Base-by-base conservation (phyloP, 805 yeast species). In the Ogataea degrootiae region DNA sequence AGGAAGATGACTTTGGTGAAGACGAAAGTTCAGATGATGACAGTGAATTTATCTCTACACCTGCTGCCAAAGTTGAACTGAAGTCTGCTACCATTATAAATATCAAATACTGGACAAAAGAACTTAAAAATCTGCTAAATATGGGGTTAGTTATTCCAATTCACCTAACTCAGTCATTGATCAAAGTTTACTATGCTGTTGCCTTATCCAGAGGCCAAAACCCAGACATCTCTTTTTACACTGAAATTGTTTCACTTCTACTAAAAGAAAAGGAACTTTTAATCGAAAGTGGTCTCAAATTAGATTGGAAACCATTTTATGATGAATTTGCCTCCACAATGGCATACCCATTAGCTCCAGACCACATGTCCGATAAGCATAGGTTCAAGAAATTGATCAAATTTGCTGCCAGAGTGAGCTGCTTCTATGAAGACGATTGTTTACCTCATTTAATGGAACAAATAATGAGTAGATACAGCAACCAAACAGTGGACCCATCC, bases 81-180 rank as follows among this genome's bases (percentile, higher is more conserved):
- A 74, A 77, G 54, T 80, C 88, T 1, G 85, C 94, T 0, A 80
- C 94, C 0, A 83, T 87, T 6, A 81, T 86, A 6, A 76, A 83
- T 40, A 84, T 89, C 7, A 76, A 83, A 45, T 87, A 85, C 49
- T 91, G 97, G 96, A 85, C 97, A 0, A 82, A 85, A 45, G 97
- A 90, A 62, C 73, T 92, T 52, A 76, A 80, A 43, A 83, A 85
- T 37, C 85, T 96, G 78, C 63, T 89, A 45, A 78, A 77, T 56
- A 83, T 85, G 80, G 87, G 87, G 57, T 81, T 85, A 57, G 85
- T 85, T 44, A 74, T 92, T 69, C 97, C 99, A 0, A 56, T 88
- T 12, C 54, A 72, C 1, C 65, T 83, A 41, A 75, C 90, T 45
- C 73, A 81, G 21, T 69, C 78, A 1, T 71, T 92, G 38, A 81